A percentile compares a stretch with the other conserved stretches of the same genome.
Evolutionary conservation across 169 alveolate species (phyloP).

Genomic region (Eimeria praecox): DNA sequence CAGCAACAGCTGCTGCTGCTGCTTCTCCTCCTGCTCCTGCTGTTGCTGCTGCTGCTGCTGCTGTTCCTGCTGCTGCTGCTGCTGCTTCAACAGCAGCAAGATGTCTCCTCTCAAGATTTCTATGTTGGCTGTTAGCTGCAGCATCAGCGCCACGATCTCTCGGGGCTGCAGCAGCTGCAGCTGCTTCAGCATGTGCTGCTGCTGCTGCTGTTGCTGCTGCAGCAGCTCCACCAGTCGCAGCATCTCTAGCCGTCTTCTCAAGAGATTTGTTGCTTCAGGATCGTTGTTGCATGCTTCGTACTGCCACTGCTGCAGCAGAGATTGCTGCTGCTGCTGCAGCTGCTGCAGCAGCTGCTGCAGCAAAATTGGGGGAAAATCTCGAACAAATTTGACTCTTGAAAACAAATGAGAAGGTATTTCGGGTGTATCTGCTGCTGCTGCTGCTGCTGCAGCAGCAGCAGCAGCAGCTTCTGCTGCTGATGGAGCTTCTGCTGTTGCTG

Average conservation of each 20-base stretch:
- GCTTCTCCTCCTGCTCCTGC: background rate
- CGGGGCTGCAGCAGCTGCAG: slow-evolving; percentile 42
- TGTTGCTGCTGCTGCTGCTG: slow-evolving; percentile 24
- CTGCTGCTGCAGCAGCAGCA: background rate
- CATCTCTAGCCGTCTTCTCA: background rate
- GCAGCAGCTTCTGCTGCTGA: background rate
- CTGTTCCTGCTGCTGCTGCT: background rate
- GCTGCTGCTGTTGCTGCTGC: slow-evolving; percentile 60
- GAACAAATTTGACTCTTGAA: background rate
- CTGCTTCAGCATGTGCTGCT: slow-evolving; percentile 40
- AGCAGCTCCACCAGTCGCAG: slow-evolving; percentile 31
- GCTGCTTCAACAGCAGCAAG: background rate
- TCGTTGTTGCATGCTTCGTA: slow-evolving; percentile 4
- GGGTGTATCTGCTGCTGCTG: slow-evolving; percentile 1
- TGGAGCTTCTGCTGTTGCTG: background rate
- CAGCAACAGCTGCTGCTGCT: slow-evolving; percentile 35
- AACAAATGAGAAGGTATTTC: background rate
- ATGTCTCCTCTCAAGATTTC: background rate
- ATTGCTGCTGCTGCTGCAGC: slow-evolving; percentile 41
- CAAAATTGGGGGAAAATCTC: background rate
- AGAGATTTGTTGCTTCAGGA: background rate
- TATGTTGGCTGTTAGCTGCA: slow-evolving; percentile 3
- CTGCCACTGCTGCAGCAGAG: slow-evolving; percentile 38
- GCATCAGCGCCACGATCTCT: slow-evolving; percentile 20
- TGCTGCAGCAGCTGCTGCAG: slow-evolving; percentile 36